Evolutionary conservation across 176 grass and related monocot genomes (phyloP).

Genomic region (Thinopyrum elongatum): DNA sequence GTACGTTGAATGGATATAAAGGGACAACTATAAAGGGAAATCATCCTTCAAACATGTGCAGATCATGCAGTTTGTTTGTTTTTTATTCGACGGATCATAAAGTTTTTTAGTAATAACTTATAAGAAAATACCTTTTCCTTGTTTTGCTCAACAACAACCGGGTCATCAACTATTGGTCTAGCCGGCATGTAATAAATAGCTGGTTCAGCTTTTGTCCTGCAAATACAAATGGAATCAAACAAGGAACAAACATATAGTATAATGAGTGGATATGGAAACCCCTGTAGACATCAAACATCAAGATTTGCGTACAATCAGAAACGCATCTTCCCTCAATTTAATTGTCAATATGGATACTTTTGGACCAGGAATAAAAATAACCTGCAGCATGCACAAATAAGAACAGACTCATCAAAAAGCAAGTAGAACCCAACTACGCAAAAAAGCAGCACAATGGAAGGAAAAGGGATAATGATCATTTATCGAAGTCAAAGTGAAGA

Average conservation of each 20-base stretch:
- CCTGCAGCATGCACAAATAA: slow-evolving; percentile 64
- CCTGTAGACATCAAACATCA: slow-evolving; percentile 50
- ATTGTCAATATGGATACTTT: slow-evolving; percentile 99
- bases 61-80: not conserved
- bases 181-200: slow-evolving; percentile 88
- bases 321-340: slow-evolving; percentile 94
- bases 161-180: slow-evolving; percentile 80
- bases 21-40: no score
- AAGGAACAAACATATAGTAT: slow-evolving; percentile 26
- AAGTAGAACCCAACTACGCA: slow-evolving; percentile 15
- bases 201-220: slow-evolving; percentile 94
- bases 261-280: slow-evolving; percentile 34
- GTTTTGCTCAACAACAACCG: slow-evolving; percentile 46
- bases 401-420: slow-evolving; percentile 27
- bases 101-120: not conserved
- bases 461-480: slow-evolving; percentile 1
- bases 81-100: not conserved
- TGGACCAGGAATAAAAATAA: slow-evolving; percentile 99
- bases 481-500: not conserved
- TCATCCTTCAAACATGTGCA: not conserved
- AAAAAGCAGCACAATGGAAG: not conserved
- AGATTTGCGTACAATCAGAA: slow-evolving; percentile 72
- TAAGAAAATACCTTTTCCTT: slow-evolving; percentile 66
- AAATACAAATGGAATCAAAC: slow-evolving; percentile 43
- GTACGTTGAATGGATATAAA: not conserved